A percentile compares a stretch with the other conserved stretches of the same genome.
phyloP scores from a whole-genome alignment of 2,329 filamentous ascomycete species.

The Ceratocystiopsis minuta region DNA sequence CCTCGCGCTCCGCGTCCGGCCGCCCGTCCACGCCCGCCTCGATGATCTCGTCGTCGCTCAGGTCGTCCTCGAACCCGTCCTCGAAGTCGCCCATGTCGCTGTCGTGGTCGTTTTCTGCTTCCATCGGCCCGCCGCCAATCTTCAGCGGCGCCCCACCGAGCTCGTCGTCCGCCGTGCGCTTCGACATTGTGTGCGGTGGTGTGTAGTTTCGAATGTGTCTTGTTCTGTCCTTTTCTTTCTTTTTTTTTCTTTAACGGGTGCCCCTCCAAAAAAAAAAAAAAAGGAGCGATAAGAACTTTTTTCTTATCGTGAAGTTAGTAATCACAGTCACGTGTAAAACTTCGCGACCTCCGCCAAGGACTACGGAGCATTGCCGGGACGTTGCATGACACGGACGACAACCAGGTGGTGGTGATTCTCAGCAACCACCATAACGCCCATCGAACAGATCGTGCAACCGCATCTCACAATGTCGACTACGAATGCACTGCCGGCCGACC shows the following conservation, averaged over 20 bases:
- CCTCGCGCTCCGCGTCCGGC: slow-evolving; percentile 81
- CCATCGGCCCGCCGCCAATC: slow-evolving; percentile 44
- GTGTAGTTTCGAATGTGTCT: too few species aligned
- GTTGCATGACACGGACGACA: too few species aligned
- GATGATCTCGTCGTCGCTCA: slow-evolving; percentile 72
- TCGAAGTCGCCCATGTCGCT: slow-evolving; percentile 68
- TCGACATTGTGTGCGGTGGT: slow-evolving; percentile 7
- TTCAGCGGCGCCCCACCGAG: slow-evolving; percentile 28
- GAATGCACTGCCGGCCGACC: too few species aligned
- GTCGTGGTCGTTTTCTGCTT: slow-evolving; percentile 38
- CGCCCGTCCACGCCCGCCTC: slow-evolving; percentile 88
- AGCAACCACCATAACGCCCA: too few species aligned
- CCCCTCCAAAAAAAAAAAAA: not conserved
- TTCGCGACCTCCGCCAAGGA: not conserved
- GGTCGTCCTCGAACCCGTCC: slow-evolving; percentile 87
- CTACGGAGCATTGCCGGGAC: too few species aligned
- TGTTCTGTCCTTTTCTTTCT: too few species aligned
- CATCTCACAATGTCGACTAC: too few species aligned
- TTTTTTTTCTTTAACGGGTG: too few species aligned
- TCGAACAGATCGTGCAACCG: too few species aligned
- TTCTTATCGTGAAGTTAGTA: not conserved
- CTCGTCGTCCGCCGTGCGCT: slow-evolving; percentile 9
- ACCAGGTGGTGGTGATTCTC: too few species aligned
- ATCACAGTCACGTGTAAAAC: slow-evolving; percentile 1
- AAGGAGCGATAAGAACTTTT: not conserved